Evolutionary conservation across 2,329 filamentous ascomycete species (phyloP), one percentile per base, ranked within the genome.

Genomic region (Aspergillus bombycis): DNA sequence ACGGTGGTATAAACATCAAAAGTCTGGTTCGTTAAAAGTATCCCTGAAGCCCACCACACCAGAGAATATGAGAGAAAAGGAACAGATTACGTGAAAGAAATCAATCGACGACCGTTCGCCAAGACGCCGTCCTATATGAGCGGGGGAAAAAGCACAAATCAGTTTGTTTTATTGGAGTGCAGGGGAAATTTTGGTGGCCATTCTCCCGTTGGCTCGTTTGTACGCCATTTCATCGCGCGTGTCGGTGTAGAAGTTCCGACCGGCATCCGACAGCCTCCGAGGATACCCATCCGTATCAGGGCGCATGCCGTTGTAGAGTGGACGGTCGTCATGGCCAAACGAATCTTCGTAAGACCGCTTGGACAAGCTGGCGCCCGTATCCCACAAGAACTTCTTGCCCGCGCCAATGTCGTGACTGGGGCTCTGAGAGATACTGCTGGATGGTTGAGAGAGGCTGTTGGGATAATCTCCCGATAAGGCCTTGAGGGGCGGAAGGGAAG

Each of bases 261-360:
- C 68, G 34, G 71, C 70, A 11, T 71, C 70, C 3, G 74, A 71
- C 52, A 68, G 68, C 43, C 75, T 70, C 14, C 68, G 67, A 19
- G 70, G 61, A 68, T 73, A 66, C 48, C 62, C 41, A 30, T 78
- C 70, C 38, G 68, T 60, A 59, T 78, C 75, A 9, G 81, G 80
- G 32, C 81, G 78, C 75, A 77, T 78, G 58, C 81, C 80, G 64
- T 83, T 80, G 64, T 77, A 72, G 32, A 83, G 75, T 1, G 79
- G 71, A 48, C 77, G 74, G 4, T 77, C 73, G 52, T 77, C 80
- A 63, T 72, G 72, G 57, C 78, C 77, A 61, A 80, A 80, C 1
- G 76, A 71, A 26, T 79, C 77, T 46, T 75, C 75, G 61, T 80
- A 76, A 0, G 71, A 71, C 23, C 78, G 74, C 58, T 80, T 80